These are phyloP conservation scores for Stagonosporopsis vannaccii DNA, from an alignment of 2,329 filamentous ascomycete species.

Conservation along the genomic window DNA sequence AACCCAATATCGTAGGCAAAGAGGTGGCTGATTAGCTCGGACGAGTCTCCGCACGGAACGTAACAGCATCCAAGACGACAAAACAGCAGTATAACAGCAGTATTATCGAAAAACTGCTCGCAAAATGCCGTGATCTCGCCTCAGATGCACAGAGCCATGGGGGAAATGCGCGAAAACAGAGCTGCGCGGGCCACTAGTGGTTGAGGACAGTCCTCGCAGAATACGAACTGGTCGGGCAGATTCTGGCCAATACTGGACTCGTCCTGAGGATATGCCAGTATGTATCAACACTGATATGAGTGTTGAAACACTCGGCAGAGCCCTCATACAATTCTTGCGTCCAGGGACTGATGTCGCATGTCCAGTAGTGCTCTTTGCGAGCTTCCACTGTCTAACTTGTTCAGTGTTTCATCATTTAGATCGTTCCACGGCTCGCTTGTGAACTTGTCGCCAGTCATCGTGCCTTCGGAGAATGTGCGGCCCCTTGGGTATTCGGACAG, in stretches of 20 bases:
- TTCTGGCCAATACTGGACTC: not conserved
- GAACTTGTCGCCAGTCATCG: conserved; percentile 6
- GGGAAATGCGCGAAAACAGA: not conserved
- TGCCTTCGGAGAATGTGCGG: conserved; percentile 10
- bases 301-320: not conserved
- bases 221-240: not conserved
- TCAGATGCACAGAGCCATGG: conserved; percentile 4
- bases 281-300: not conserved
- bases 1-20: not conserved
- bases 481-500: conserved; percentile 12
- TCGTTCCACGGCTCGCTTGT: conserved; percentile 21
- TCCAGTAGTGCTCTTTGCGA: conserved; percentile 17
- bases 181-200: conserved; percentile 1
- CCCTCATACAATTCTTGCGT: conserved; percentile 7
- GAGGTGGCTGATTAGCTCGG: not conserved
- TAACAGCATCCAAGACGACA: too few species aligned
- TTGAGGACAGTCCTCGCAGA: not conserved
- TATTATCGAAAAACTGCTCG: not conserved
- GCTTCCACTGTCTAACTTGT: conserved; percentile 18
- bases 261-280: not conserved
- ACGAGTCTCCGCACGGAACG: not conserved
- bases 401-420: conserved; percentile 10
- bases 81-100: not conserved
- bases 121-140: not conserved
- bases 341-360: conserved; percentile 12